A percentile compares a stretch with the other conserved stretches of the same genome.
phyloP scores from a whole-genome alignment of 208 protist genomes.

The Trypanosoma lewisi region DNA sequence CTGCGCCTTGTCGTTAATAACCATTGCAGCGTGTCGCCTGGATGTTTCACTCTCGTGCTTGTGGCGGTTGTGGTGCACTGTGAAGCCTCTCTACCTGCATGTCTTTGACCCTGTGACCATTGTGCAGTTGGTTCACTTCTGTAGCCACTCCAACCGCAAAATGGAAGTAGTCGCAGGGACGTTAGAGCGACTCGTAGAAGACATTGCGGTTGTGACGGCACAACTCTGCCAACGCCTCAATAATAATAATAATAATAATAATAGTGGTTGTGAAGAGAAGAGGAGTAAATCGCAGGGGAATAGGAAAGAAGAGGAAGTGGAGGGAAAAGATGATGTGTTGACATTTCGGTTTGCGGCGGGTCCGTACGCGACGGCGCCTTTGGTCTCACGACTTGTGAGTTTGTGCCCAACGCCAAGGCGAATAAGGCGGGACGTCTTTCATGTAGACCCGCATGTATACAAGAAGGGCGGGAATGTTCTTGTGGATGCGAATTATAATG shows the following conservation, averaged over 20 bases:
- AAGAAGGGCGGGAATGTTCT: not conserved
- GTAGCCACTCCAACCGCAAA: not conserved
- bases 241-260: not conserved
- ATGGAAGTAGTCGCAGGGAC: not conserved
- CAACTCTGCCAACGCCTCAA: conserved; percentile 20
- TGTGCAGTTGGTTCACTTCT: not conserved
- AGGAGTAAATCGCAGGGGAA: too few species aligned
- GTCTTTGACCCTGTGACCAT: conserved; percentile 15
- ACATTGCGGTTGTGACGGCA: conserved; percentile 24
- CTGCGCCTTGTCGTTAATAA: conserved; percentile 10
- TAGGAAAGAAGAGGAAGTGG: not conserved
- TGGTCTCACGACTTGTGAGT: not conserved
- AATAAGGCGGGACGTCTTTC: not conserved
- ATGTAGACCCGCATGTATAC: not conserved
- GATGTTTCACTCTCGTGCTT: conserved; percentile 12
- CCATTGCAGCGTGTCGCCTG: conserved; percentile 3
- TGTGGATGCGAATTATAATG: not conserved
- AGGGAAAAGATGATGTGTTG: not conserved
- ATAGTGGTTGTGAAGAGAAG: too few species aligned
- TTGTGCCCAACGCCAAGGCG: not conserved
- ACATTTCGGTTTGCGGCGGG: conserved; percentile 1
- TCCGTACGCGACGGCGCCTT: conserved; percentile 3
- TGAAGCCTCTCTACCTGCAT: conserved; percentile 7
- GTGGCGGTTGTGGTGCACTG: conserved; percentile 20
- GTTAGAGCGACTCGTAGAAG: conserved; percentile 16